Conservation (phyloP, 441 rosid species). For the Daphne laureola region DNA sequence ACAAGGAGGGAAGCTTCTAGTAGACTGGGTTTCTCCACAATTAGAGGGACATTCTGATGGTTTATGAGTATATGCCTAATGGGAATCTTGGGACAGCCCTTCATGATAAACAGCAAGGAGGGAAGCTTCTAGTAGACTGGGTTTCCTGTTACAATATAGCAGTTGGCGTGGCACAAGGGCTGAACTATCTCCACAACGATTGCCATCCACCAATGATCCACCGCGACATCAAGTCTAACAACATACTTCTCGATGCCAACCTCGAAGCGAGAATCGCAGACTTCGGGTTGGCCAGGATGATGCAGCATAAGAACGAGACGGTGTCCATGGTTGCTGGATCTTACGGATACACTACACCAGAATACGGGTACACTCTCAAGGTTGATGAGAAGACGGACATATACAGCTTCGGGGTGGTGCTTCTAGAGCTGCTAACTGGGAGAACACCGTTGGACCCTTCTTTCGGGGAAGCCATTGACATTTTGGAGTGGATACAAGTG, state of each 20-base stretch:
- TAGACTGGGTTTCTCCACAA: slow-evolving; percentile 78
- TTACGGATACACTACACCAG: slow-evolving; percentile 83
- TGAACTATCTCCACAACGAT: slow-evolving; percentile 68
- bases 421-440: slow-evolving; percentile 76
- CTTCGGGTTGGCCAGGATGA: slow-evolving; percentile 78
- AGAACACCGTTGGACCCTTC: slow-evolving; percentile 77
- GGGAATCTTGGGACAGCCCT: slow-evolving; percentile 63
- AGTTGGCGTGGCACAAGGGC: slow-evolving; percentile 71
- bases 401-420: slow-evolving; percentile 78
- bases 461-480: slow-evolving; percentile 65
- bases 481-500: slow-evolving; percentile 63
- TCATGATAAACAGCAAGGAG: slow-evolving; percentile 39
- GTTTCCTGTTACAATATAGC: slow-evolving; percentile 68
- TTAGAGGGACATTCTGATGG: slow-evolving; percentile 61
- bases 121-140: slow-evolving; percentile 60
- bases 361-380: slow-evolving; percentile 87
- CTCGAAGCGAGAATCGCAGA: slow-evolving; percentile 69
- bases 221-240: slow-evolving; percentile 77
- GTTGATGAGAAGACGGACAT: slow-evolving; percentile 91
- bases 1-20: slow-evolving; percentile 40
- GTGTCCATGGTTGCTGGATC: slow-evolving; percentile 83
- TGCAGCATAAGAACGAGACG: slow-evolving; percentile 66
- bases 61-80: slow-evolving; percentile 68
- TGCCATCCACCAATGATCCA: slow-evolving; percentile 69
- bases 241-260: slow-evolving; percentile 57